Evolutionary conservation across 148 eudicot genomes (phyloP), one percentile per base, ranked within the genome.

Genomic region (Nepenthes mirabilis): DNA sequence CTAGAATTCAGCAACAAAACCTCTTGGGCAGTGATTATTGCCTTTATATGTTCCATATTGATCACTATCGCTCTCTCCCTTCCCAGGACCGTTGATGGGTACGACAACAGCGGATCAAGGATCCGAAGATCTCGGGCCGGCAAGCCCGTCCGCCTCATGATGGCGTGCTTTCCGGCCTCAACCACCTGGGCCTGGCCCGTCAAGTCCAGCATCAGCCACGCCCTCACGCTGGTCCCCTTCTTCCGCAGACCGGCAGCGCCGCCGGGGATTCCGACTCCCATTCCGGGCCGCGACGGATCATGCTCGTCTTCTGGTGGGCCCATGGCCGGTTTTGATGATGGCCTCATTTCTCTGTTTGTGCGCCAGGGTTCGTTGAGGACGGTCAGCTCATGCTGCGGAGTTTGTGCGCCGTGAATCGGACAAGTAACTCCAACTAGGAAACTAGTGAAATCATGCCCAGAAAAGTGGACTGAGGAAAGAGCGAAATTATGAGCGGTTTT

Each of bases 41-140:
- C 98, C 62, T 91, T 93, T 2, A 93, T 88, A 64, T 93, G 98
- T 76, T 93, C 96, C 67, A 93, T 63, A 65, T 93, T 93, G 59
- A 93, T 93, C 7, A 93, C 98, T 10, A 93, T 88, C 6, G 98
- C 98, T 40, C 87, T 79, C 62, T 93, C 98, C 43, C 98, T 80
- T 1, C 98, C 98, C 54, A 93, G 23, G 2, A 93, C 91, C 1
- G 98, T 93, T 6, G 96, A 83, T 12, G 98, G 96, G 71, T 93
- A 93, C 7, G 98, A 88, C 3, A 93, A 68, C 0, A 88, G 74
- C 56, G 98, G 98, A 75, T 93, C 98, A 3, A 93, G 81, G 61
- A 88, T 82, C 63, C 98, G 80, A 4, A 93, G 75, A 73, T 93
- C 96, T 5, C 98, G 95, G 11, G 95, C 98, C 37, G 98, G 98